Conservation (phyloP, 192 early-diverging fungal genomes). For the Podila horticola region DNA sequence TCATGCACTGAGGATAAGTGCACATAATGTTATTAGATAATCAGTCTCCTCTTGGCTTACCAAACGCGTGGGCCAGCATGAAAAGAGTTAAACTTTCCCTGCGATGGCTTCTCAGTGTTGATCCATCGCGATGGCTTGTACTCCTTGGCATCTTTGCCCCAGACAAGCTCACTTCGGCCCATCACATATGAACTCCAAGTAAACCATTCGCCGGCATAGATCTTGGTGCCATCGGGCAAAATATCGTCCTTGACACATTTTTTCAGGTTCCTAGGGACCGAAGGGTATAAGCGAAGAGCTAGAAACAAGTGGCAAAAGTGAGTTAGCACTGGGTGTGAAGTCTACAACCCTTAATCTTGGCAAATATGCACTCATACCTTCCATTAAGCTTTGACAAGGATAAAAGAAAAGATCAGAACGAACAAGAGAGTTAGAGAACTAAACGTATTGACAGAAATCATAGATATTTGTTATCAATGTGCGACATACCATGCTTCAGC, state of each 20-base stretch:
- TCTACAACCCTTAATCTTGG: too few relatives aligned
- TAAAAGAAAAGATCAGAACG: not conserved
- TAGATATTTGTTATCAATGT: too few relatives aligned
- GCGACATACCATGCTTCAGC: conserved; percentile 38
- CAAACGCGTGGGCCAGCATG: conserved; percentile 63
- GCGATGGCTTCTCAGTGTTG: conserved; percentile 40
- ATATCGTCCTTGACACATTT: conserved; percentile 64
- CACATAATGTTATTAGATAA: not conserved
- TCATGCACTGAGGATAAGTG: not conserved
- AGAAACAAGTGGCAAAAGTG: not conserved
- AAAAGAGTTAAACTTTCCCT: conserved; percentile 64
- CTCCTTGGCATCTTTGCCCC: conserved; percentile 70
- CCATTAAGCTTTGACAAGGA: too few relatives aligned
- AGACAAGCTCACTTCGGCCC: conserved; percentile 64
- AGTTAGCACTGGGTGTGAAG: not conserved
- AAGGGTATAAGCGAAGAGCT: conserved; percentile 25
- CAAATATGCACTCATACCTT: too few relatives aligned
- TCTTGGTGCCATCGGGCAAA: conserved; percentile 68
- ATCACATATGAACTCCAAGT: conserved; percentile 62
- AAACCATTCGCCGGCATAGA: conserved; percentile 64
- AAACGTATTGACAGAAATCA: not conserved
- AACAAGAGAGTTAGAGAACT: not conserved
- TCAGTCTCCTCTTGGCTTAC: conserved; percentile 3
- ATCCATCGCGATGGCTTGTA: conserved; percentile 78
- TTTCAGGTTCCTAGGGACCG: conserved; percentile 58